Base-by-base conservation (phyloP, 345 rosid species). In the Microcos paniculata region DNA sequence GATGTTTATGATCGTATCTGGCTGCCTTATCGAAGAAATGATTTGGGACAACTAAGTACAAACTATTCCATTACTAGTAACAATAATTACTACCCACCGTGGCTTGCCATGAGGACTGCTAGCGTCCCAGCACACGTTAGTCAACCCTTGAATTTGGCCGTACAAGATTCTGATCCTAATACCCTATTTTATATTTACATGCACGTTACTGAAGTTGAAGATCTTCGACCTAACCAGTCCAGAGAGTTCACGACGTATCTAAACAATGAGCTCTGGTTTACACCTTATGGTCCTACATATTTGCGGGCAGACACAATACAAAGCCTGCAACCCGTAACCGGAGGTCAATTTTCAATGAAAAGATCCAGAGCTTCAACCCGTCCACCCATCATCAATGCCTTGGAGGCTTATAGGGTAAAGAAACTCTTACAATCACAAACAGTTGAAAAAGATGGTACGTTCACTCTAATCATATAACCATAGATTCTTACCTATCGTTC, bases 51-150 rank as follows among this genome's bases (percentile, higher is more conserved):
- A 1, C 10, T 48, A 8, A 80, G 35, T 28, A 76, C 77, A 9
- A 0, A 30, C 3, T 24, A 28, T 18, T 19, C 49, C 14, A 23
- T 80, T 31, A 58, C 9, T 14, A 5, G 28, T 35, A 53, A 81
- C n/a, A 77, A 56, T 5, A 0, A 0, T 23, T 78, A 28, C 46
- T 13, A 65, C 9, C 76, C 71, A 40, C 76, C 83, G 12, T 23
- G 72, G 0, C 1, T 35, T 5, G 87, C 75, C 58, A 82, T 85
- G 84, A 49, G 24, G 10, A 76, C 75, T 18, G 85, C 85, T 0
- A 64, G 30, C 28, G 63, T 11, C 38, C 72, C 84, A 0, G 15
- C 7, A 1, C 70, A 78, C 68, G 16, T 15, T 0, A 78, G 76
- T 12, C n/a, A 58, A 8, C 15, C 73, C 40, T 56, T 82, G 76